Conservation (phyloP, 2,329 filamentous ascomycete genomes). For the Ceratocystis papillata region DNA sequence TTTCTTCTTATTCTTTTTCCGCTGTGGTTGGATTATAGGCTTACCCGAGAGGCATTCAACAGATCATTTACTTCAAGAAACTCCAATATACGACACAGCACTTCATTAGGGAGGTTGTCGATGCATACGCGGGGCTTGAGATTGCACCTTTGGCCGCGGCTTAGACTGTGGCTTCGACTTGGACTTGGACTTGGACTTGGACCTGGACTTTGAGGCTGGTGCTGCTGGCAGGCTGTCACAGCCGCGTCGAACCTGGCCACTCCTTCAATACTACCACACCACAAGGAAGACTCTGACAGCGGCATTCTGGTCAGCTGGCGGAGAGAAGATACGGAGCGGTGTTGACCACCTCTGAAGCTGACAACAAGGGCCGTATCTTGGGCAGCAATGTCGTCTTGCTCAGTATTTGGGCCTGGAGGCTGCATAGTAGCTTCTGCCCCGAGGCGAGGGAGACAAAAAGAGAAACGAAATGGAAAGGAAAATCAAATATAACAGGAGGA, state of each 20-base stretch:
- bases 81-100: slow-evolving; percentile 45
- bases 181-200: not conserved
- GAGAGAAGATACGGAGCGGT: not conserved
- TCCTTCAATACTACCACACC: slow-evolving; percentile 2
- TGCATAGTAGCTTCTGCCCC: not conserved
- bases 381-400: slow-evolving; percentile 5
- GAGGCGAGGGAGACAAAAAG: not conserved
- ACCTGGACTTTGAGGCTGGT: not conserved
- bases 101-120: slow-evolving; percentile 43
- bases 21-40: slow-evolving; percentile 24
- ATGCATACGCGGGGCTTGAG: slow-evolving; percentile 7
- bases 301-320: slow-evolving; percentile 1
- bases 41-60: slow-evolving; percentile 46
- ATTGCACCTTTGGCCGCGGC: not conserved
- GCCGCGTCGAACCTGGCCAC: not conserved
- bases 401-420: not conserved
- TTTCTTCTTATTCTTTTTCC: too few species aligned
- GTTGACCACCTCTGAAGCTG: not conserved
- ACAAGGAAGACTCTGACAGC: not conserved
- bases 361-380: slow-evolving; percentile 9
- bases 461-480: not conserved
- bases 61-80: slow-evolving; percentile 49
- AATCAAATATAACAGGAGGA: not conserved
- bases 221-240: slow-evolving; percentile 11
- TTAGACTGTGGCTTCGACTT: slow-evolving; percentile 4